Evolutionary conservation across 228 moss, liverwort and hornwort genomes (phyloP).

Genomic region (Sphagnum magellanicum): DNA sequence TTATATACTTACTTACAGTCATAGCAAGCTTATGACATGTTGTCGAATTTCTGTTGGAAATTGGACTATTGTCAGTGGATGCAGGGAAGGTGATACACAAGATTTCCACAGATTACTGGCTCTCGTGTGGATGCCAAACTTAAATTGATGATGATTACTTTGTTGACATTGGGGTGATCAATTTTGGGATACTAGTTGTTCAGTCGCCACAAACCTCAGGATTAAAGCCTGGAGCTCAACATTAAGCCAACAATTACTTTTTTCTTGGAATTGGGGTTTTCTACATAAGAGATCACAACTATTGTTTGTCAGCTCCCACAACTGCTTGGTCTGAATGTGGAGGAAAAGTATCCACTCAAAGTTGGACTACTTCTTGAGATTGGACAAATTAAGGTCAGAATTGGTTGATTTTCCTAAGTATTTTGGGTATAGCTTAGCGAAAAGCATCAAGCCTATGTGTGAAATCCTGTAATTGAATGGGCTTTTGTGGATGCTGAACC

Average conservation of each 20-base stretch:
- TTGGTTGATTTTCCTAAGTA: slow-evolving; percentile 64
- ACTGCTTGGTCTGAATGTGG: slow-evolving; percentile 47
- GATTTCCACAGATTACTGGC: slow-evolving; percentile 61
- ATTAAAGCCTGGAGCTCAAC: slow-evolving; percentile 60
- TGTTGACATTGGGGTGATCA: slow-evolving; percentile 36
- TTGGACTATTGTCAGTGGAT: slow-evolving; percentile 35
- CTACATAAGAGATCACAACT: slow-evolving; percentile 31
- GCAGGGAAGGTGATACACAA: slow-evolving; percentile 46
- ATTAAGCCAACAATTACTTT: slow-evolving; percentile 64
- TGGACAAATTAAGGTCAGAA: slow-evolving; percentile 29
- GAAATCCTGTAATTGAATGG: slow-evolving; percentile 22
- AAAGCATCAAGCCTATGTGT: slow-evolving; percentile 38
- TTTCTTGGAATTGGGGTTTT: slow-evolving; percentile 37
- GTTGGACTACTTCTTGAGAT: slow-evolving; percentile 40
- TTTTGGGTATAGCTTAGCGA: slow-evolving; percentile 65
- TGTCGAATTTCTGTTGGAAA: slow-evolving; percentile 29
- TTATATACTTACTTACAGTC: slow-evolving; percentile 31
- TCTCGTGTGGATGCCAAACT: slow-evolving; percentile 63
- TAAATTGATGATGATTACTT: slow-evolving; percentile 47
- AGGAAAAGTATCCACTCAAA: slow-evolving; percentile 42
- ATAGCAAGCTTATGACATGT: slow-evolving; percentile 29
- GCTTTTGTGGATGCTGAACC: slow-evolving; percentile 49
- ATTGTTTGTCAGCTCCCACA: slow-evolving; percentile 57
- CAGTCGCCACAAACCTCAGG: slow-evolving; percentile 61
- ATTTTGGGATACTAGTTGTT: slow-evolving; percentile 36